phyloP scores from a whole-genome alignment of 176 grass and related monocot species.

The Carex pumila region DNA sequence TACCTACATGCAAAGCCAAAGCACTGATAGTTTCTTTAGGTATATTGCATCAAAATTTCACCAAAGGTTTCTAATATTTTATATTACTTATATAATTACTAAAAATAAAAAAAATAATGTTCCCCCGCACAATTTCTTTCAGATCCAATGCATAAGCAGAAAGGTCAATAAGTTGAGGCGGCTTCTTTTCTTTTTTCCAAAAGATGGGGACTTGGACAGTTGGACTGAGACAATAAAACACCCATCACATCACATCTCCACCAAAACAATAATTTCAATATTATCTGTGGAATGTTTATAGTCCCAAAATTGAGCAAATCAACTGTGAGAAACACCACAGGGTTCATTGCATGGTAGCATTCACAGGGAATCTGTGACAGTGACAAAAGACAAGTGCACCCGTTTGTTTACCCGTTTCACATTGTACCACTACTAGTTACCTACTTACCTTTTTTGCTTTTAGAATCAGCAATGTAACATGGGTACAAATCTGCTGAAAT shows the following conservation, averaged over 20 bases:
- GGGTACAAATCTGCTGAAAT: no score
- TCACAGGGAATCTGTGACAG: not conserved
- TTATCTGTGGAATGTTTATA: not conserved
- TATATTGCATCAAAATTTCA: no score
- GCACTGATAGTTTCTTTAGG: no score
- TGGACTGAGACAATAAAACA: no score
- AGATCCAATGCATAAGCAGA: not conserved
- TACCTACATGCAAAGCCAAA: no score
- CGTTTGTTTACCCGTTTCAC: not conserved
- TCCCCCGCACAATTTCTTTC: not conserved
- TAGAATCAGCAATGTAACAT: not conserved
- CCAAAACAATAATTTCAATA: not conserved
- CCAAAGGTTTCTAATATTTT: no score
- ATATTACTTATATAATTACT: no score
- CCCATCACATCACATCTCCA: no score
- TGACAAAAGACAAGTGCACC: not conserved
- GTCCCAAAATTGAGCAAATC: not conserved
- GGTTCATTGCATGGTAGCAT: not conserved
- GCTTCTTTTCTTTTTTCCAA: conserved; percentile 11
- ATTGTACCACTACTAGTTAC: not conserved
- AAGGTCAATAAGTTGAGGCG: not conserved
- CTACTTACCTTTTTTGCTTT: no score
- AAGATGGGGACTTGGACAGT: not conserved
- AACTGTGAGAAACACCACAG: not conserved
- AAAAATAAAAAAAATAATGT: no score